Percentiles rank a stretch among this genome's conserved stretches.
phyloP scores from a whole-genome alignment of 2,329 filamentous ascomycete genomes.

The Sclerotinia trifoliorum region DNA sequence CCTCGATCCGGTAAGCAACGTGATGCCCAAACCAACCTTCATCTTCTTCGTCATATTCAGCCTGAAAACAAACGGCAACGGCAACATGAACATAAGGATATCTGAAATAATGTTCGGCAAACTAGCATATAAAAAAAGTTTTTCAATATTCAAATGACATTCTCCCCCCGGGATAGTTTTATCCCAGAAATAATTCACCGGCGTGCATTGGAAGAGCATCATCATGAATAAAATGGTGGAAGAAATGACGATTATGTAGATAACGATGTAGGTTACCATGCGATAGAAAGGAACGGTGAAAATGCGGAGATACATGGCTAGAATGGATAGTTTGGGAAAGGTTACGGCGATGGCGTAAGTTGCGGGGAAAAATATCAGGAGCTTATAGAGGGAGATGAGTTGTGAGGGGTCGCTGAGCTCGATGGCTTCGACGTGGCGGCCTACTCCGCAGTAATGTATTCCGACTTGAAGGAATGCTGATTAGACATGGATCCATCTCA shows the following conservation, averaged over 20 bases:
- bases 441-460: conserved; percentile 21
- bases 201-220: conserved; percentile 27
- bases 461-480: conserved; percentile 6
- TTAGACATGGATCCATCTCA: background rate
- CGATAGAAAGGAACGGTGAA: conserved; percentile 24
- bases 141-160: conserved; percentile 27
- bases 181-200: conserved; percentile 27
- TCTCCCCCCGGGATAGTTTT: conserved; percentile 24
- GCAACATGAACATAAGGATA: conserved; percentile 41
- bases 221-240: conserved; percentile 20
- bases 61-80: conserved; percentile 39
- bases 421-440: conserved; percentile 16
- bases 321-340: conserved; percentile 27
- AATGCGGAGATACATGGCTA: conserved; percentile 27
- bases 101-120: conserved; percentile 46
- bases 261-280: conserved; percentile 23
- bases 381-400: conserved; percentile 2
- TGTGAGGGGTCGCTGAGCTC: background rate
- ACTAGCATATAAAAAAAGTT: conserved; percentile 46
- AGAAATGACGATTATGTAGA: conserved; percentile 15
- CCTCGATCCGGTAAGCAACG: conserved; percentile 21
- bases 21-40: conserved; percentile 17
- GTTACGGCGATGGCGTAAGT: conserved; percentile 23
- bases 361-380: conserved; percentile 17
- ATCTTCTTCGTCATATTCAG: conserved; percentile 34